Base-by-base conservation (phyloP, 2,329 filamentous ascomycete genomes). In the Myriosclerotinia curreyana region DNA sequence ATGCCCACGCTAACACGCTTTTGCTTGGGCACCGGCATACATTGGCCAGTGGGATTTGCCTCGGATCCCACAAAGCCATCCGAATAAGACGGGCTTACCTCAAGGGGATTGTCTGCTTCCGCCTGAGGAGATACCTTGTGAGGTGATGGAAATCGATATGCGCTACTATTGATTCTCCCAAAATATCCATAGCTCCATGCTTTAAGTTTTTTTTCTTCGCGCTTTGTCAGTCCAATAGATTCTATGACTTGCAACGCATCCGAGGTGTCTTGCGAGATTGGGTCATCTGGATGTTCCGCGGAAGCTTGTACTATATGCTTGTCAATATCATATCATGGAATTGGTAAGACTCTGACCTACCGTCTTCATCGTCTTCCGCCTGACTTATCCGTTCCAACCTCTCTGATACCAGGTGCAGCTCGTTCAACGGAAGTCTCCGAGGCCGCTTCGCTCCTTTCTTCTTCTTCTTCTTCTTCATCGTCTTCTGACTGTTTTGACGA, bases 31-130 rank as follows among this genome's bases (percentile, higher is more conserved):
- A 66, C n/a, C 20, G 64, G 66, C 71, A 73, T 73, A 34, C 51
- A 62, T 31, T 53, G 46, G 3, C 70, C 71, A n/a, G 65, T 72
- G 4, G 69, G 68, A 15, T 64, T 34, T 20, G 66, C 67, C 63
- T 74, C 72, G 22, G 65, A 62, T 11, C 69, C 71, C 42, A 69
- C 66, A 62, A 74, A 74, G 0, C 72, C 72, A 59, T 74, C 72
- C 1, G 68, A 70, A 36, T 67, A 69, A 11, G 63, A 66, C 38
- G 54, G 54, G 55, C 14, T 25, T 22, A 49, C 5, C 8, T 48
- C 31, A 48, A 6, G 28, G 42, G 6, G n/a, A 25, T 28, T 12
- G 62, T 38, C 15, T 28, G 36, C 25, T 15, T 11, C 20, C 14
- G 12, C 34, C 17, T 28, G 50, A 38, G 48, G 52, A 49, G 40